A percentile compares a stretch with the other conserved stretches of the same genome.
These are phyloP conservation scores for Trifolium repens DNA, from an alignment of 306 rosid genomes.

Conservation along the genomic window DNA sequence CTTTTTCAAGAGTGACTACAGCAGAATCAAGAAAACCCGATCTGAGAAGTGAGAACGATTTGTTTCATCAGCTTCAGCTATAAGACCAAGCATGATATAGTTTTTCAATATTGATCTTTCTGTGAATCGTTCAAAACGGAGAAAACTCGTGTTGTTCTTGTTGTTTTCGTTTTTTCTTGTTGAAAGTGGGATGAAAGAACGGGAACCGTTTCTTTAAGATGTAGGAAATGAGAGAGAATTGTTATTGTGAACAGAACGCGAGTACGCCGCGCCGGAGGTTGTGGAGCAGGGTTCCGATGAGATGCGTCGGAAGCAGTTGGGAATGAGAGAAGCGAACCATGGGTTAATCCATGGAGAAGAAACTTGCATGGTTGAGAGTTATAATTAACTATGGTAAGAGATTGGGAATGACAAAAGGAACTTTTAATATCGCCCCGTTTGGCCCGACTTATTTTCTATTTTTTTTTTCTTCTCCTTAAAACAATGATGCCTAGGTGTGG, in stretches of 20 bases:
- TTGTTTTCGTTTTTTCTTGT: conserved; percentile 16
- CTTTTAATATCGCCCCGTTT: too few species aligned
- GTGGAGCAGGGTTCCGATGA: conserved; percentile 34
- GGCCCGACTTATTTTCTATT: too few species aligned
- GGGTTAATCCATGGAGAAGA: conserved; percentile 40
- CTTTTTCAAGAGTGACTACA: conserved; percentile 58
- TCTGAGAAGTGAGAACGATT: conserved; percentile 51
- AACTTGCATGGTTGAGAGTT: conserved; percentile 45
- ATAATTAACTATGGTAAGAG: neutral
- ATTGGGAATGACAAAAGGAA: neutral
- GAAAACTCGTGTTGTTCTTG: conserved; percentile 24
- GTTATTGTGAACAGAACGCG: neutral
- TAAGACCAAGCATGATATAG: neutral
- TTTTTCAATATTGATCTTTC: conserved; percentile 81
- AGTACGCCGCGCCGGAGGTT: conserved; percentile 21
- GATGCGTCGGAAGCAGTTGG: conserved; percentile 23
- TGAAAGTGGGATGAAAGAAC: neutral
- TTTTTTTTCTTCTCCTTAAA: too few species aligned
- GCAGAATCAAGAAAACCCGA: conserved; percentile 75
- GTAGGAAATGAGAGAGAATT: conserved; percentile 38
- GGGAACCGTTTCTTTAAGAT: conserved; percentile 35
- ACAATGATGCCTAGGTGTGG: too few species aligned
- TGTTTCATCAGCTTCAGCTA: neutral
- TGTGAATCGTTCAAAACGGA: conserved; percentile 74
- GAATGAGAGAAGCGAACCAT: conserved; percentile 31